Base-by-base conservation (phyloP, 176 grass and related monocot species). In the Hordeum vulgare region DNA sequence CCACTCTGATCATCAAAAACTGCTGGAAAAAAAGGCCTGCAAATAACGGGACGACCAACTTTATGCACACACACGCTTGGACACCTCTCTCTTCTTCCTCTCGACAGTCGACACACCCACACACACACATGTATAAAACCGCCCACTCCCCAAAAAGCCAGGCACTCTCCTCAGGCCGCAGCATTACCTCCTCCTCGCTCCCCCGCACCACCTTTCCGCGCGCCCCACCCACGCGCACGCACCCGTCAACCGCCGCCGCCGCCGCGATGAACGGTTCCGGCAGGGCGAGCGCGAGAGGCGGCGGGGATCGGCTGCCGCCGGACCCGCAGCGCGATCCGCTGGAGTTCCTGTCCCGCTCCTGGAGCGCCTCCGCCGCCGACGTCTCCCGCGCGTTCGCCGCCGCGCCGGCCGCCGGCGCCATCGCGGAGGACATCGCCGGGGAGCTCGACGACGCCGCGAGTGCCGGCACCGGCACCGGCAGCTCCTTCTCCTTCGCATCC, bases 401-500 rank as follows among this genome's bases (percentile, higher is more conserved):
- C 14, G 42, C 54, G 3, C 13, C 83, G 3, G 6, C 17, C 33
- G 27, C 20, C n/a, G 10, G 8, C 9, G 21, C 65, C 62, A 90
- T 90, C 79, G 71, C 76, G 6, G 93, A 94, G 85, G 93, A 98
- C 20, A 60, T 82, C 11, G 80, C 93, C 18, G 90, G 54, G 3
- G 93, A 98, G 74, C 11, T 91, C 75, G 91, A 98, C 75, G 89
- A 85, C 0, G 20, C 49, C 34, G 73, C 59, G 36, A 44, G 33
- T 6, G 65, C 39, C 1, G 88, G 69, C 69, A 72, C 42, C 71
- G 71, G 88, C 20, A 44, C 87, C 66, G 90, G 93, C 31, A 94
- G 87, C 87, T 85, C 96, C 27, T 99, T 99, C 93, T 91, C 93
- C 74, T 99, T 96, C 80, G 93, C 96, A 27, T 96, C 93, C 15